phyloP scores from a whole-genome alignment of 148 eudicot species.

The Vaccinium corymbosum region DNA sequence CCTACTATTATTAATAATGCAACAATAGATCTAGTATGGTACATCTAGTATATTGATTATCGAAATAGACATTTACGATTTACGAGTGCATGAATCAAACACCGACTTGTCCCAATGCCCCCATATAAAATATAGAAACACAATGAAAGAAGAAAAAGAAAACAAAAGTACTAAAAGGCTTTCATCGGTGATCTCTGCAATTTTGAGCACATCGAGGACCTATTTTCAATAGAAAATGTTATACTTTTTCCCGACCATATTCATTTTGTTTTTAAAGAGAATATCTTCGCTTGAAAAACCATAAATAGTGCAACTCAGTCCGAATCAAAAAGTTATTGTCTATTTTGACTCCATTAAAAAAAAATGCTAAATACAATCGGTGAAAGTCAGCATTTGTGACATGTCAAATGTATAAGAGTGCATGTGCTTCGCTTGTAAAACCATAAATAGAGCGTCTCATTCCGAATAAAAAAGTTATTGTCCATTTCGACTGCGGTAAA shows the following conservation, averaged over 20 bases:
- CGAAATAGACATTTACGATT: too few species aligned
- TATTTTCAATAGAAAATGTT: not conserved
- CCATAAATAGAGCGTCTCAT: not conserved
- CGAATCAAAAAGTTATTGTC: not conserved
- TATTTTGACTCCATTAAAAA: not conserved
- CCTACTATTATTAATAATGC: too few species aligned
- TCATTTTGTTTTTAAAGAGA: too few species aligned
- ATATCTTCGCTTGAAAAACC: not conserved
- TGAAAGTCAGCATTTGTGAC: too few species aligned
- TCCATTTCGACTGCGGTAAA: not conserved
- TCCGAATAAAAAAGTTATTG: not conserved
- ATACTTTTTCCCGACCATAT: not conserved
- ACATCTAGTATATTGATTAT: too few species aligned
- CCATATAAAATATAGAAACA: too few species aligned
- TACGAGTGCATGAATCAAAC: too few species aligned
- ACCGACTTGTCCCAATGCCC: too few species aligned
- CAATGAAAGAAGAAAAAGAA: not conserved
- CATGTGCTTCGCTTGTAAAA: not conserved
- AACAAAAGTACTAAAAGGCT: not conserved
- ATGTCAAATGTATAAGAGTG: too few species aligned
- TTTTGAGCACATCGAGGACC: not conserved
- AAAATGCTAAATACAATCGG: too few species aligned
- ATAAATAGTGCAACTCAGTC: not conserved
- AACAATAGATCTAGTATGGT: too few species aligned
- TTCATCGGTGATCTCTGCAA: too few species aligned